These are phyloP conservation scores for Piloderma croceum DNA, from an alignment of 768 basidiomycete genomes.

Conservation along the genomic window DNA sequence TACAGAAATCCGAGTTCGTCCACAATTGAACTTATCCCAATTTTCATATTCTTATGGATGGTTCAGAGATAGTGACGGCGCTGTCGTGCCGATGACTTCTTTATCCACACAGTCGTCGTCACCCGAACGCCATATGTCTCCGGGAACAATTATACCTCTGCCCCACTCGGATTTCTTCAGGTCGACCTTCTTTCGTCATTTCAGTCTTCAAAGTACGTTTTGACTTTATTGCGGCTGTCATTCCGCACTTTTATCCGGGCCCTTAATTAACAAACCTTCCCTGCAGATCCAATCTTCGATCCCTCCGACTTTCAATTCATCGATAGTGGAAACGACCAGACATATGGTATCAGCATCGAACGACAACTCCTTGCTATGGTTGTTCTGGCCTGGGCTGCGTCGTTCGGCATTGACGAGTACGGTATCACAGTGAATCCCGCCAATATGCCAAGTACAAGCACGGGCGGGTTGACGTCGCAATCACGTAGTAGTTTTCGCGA, in stretches of 20 bases:
- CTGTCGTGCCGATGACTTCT: slow-evolving; percentile 67
- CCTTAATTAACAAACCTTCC: too few relatives aligned
- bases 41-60: too few relatives aligned
- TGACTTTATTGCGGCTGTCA: slow-evolving; percentile 7
- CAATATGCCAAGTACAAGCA: too few relatives aligned
- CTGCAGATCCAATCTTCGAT: too few relatives aligned
- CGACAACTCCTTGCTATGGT: slow-evolving; percentile 75
- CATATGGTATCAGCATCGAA: slow-evolving; percentile 59
- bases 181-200: slow-evolving; percentile 81
- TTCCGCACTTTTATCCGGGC: too few relatives aligned
- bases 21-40: too few relatives aligned
- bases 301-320: slow-evolving; percentile 72
- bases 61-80: slow-evolving; percentile 75
- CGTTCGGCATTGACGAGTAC: slow-evolving; percentile 80
- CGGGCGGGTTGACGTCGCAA: too few relatives aligned
- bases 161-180: slow-evolving; percentile 76
- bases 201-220: slow-evolving; percentile 72
- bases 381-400: slow-evolving; percentile 83
- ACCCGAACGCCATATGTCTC: not conserved
- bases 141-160: slow-evolving; percentile 62
- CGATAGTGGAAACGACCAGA: slow-evolving; percentile 60
- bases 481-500: slow-evolving; percentile 20
- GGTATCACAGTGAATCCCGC: slow-evolving; percentile 55
- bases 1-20: too few relatives aligned
- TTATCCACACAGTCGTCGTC: not conserved